Conservation (phyloP, 805 yeast genomes). For the Lipomyces yamadae region DNA sequence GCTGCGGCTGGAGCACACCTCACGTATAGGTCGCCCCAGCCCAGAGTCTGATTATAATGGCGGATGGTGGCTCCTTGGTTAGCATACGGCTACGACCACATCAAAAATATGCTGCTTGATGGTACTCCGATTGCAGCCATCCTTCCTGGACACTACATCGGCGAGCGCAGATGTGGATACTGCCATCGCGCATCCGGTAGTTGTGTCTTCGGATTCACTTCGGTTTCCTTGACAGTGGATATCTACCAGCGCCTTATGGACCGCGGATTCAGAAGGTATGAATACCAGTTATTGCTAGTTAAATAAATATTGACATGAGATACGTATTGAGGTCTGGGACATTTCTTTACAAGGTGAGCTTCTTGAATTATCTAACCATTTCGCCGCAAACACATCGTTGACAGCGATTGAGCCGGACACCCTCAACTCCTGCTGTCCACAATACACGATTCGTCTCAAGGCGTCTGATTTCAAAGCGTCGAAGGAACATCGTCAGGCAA, state of each 20-base stretch:
- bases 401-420: constrained; percentile 59
- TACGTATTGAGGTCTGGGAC: constrained; percentile 70
- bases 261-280: constrained; percentile 57
- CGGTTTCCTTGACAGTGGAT: constrained; percentile 53
- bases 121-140: constrained; percentile 22
- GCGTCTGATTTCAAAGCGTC: constrained; percentile 52
- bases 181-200: constrained; percentile 55
- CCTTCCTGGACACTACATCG: constrained; percentile 19
- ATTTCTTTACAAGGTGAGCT: constrained; percentile 55
- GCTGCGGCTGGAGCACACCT: too few relatives aligned
- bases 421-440: constrained; percentile 74
- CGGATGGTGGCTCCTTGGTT: too few relatives aligned
- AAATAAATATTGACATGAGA: neutral
- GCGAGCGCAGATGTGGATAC: constrained; percentile 66
- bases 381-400: neutral
- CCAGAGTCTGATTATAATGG: too few relatives aligned
- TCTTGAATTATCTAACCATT: neutral
- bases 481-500: constrained; percentile 69
- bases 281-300: too few relatives aligned
- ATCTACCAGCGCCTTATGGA: constrained; percentile 71
- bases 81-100: too few relatives aligned
- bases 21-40: too few relatives aligned
- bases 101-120: constrained; percentile 14
- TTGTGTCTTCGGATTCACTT: constrained; percentile 45
- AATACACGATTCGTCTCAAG: constrained; percentile 74